These are phyloP conservation scores for Scheffersomyces quercinus DNA, from an alignment of 1,139 yeast species.

Conservation along the genomic window DNA sequence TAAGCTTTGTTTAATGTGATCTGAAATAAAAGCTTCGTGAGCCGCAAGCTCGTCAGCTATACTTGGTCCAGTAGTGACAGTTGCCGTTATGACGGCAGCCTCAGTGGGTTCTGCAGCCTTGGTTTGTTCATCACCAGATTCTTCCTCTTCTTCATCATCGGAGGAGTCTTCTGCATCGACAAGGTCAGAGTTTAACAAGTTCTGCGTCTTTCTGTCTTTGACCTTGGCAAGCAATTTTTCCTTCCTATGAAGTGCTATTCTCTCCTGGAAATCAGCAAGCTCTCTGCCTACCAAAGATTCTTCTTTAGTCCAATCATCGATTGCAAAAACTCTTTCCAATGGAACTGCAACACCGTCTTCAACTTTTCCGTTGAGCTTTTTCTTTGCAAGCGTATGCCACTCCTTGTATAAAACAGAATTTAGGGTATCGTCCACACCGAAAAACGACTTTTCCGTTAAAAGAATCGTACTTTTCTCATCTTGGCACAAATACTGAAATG, in stretches of 20 bases:
- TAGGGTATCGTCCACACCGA: slow-evolving; percentile 24
- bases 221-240: slow-evolving; percentile 54
- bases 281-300: slow-evolving; percentile 53
- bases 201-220: slow-evolving; percentile 55
- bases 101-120: background rate
- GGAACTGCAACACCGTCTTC: slow-evolving; percentile 65
- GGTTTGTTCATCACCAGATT: slow-evolving; percentile 9
- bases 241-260: slow-evolving; percentile 43
- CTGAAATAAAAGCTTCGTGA: slow-evolving; percentile 45
- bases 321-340: slow-evolving; percentile 38
- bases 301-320: slow-evolving; percentile 42
- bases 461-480: slow-evolving; percentile 69
- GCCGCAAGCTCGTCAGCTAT: slow-evolving; percentile 34
- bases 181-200: slow-evolving; percentile 48
- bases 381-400: slow-evolving; percentile 53
- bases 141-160: slow-evolving; percentile 40
- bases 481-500: slow-evolving; percentile 59
- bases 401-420: slow-evolving; percentile 46
- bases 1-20: slow-evolving; percentile 38
- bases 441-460: slow-evolving; percentile 62
- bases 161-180: slow-evolving; percentile 39
- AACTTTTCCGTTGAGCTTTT: slow-evolving; percentile 36
- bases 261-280: slow-evolving; percentile 46
- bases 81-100: background rate
- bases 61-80: background rate